Base-by-base conservation (phyloP, 2,329 filamentous ascomycete genomes). In the Aspergillus arachidicola region DNA sequence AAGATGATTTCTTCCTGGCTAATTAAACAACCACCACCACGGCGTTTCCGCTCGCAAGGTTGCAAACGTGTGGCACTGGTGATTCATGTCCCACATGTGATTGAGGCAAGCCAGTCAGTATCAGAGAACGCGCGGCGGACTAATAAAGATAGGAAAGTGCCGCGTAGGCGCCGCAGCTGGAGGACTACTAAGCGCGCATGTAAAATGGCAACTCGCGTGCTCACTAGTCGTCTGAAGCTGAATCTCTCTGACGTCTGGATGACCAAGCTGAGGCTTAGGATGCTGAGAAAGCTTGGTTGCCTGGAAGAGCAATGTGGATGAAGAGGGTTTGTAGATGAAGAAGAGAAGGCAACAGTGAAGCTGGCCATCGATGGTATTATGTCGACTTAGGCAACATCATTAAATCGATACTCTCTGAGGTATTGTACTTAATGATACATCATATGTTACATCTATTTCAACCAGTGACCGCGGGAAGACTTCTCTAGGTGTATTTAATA, bases 301-400 rank as follows among this genome's bases (percentile, higher is more conserved):
- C 43, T 46, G 14, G 41, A 58, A 34, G 21, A 32, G 43, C 19
- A 28, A 43, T 28, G 26, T 30, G 36, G 55, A n/a, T 26, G 34
- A 34, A 43, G 56, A 38, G 16, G 14, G 26, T 41, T 51, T 14
- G 50, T 36, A 36, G 32, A 19, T 55, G 46, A 54, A 36, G 34
- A 41, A 21, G 58, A 51, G 30, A 53, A 51, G 50, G 36, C 45
- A 30, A 38, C 45, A 59, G 41, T 48, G 43, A 58, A 5, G 56
- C n/a, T 23, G 28, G 46, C 2, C 11, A 26, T 28, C 12, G 46
- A 26, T 30, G 46, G 26, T 30, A 30, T 51, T 51, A 30, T 51
- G 19, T 51, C 48, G 21, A 51, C 28, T 23, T 54, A 54, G 50
- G 50, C 50, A 54, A 10, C 50, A 26, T 28, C 48, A 23, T 54